These are phyloP conservation scores for Craspedostauros australis DNA, from an alignment of 108 stramenopile genomes.

Conservation along the genomic window DNA sequence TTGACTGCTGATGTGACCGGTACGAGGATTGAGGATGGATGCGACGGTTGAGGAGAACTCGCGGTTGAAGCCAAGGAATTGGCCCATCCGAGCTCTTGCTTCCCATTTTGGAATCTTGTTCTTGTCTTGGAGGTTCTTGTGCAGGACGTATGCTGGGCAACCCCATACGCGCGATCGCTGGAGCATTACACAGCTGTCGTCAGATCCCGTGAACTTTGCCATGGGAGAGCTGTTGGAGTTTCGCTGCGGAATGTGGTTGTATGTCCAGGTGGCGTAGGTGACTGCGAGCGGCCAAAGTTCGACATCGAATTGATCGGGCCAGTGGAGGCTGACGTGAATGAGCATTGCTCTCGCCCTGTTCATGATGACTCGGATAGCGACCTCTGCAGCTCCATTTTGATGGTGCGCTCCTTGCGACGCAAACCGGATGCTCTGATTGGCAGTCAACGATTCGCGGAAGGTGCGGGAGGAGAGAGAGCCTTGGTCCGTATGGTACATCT, in stretches of 20 bases:
- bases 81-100: slow-evolving; percentile 19
- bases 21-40: slow-evolving; percentile 28
- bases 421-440: slow-evolving; percentile 18
- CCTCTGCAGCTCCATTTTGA: slow-evolving; percentile 41
- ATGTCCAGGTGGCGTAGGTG: slow-evolving; percentile 23
- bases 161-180: slow-evolving; percentile 30
- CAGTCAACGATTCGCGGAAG: too few relatives aligned
- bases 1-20: slow-evolving; percentile 32
- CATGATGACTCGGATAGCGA: slow-evolving; percentile 20
- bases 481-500: too few relatives aligned
- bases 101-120: slow-evolving; percentile 30
- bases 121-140: slow-evolving; percentile 18
- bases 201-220: slow-evolving; percentile 11
- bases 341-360: slow-evolving; percentile 31
- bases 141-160: slow-evolving; percentile 26
- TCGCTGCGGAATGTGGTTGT: slow-evolving; percentile 24
- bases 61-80: slow-evolving; percentile 30
- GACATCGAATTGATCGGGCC: slow-evolving; percentile 13
- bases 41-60: slow-evolving; percentile 27
- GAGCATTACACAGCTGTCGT: slow-evolving; percentile 3
- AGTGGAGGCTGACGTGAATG: slow-evolving; percentile 27
- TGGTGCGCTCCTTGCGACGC: slow-evolving; percentile 40
- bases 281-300: slow-evolving; percentile 46
- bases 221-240: slow-evolving; percentile 3
- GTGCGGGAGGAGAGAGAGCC: too few relatives aligned